phyloP scores from a whole-genome alignment of 1,139 yeast species.

The Hyphopichia buzzinii region DNA sequence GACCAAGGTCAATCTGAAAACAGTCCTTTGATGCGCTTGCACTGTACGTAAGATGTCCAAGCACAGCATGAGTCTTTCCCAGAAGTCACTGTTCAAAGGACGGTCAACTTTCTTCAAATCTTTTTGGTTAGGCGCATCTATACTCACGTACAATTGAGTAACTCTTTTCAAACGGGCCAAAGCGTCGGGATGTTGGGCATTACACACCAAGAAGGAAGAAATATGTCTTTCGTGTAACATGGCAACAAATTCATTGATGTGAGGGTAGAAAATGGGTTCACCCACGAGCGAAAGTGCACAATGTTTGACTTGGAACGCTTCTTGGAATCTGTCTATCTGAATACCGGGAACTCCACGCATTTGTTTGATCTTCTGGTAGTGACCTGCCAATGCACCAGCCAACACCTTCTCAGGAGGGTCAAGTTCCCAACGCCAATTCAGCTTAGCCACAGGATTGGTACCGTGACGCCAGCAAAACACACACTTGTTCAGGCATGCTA shows the following conservation, averaged over 20 bases:
- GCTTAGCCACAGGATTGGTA: conserved; percentile 93
- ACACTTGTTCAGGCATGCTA: conserved; percentile 93
- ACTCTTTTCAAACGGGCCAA: conserved; percentile 67
- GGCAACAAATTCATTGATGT: conserved; percentile 78
- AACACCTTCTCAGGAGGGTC: conserved; percentile 84
- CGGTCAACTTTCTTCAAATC: conserved; percentile 83
- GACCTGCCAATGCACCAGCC: conserved; percentile 85
- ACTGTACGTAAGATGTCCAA: conserved; percentile 71
- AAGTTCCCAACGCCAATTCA: conserved; percentile 91
- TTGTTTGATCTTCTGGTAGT: conserved; percentile 87
- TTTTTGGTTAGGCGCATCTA: conserved; percentile 84
- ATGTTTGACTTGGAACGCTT: conserved; percentile 84
- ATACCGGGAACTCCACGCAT: conserved; percentile 96
- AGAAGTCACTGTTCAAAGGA: conserved; percentile 85
- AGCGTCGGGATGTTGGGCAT: conserved; percentile 93
- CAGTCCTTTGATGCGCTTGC: conserved; percentile 84
- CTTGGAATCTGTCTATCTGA: conserved; percentile 83
- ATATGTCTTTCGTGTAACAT: conserved; percentile 77
- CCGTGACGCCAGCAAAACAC: conserved; percentile 99
- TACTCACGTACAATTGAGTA: conserved; percentile 87
- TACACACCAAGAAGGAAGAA: conserved; percentile 86
- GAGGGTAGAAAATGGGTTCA: conserved; percentile 91
- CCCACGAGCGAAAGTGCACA: conserved; percentile 93
- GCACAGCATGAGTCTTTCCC: conserved; percentile 85
- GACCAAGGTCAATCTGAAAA: conserved; percentile 84